Base-by-base conservation (phyloP, 495 filamentous ascomycete species). In the Penicillium argentinense region DNA sequence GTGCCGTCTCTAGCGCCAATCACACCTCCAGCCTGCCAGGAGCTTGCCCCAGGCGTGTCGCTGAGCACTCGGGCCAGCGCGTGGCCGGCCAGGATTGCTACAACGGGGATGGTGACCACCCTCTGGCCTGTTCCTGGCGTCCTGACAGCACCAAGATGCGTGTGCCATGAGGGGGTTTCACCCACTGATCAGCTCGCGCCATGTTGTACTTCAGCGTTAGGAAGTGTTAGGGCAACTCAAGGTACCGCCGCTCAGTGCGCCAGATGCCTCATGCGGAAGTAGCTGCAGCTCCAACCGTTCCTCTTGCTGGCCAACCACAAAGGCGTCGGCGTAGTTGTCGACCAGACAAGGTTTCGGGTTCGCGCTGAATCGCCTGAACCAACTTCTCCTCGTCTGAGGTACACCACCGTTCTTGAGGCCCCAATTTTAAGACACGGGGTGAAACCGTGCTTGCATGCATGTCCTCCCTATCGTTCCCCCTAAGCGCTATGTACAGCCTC, bases 21-120 rank as follows among this genome's bases (percentile, higher is more conserved):
- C 33, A 36, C 7, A 36, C 4, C 33, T 18, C 17, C 12, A 11
- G 5, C 17, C 30, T 13, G n/a, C n/a, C 30, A 8, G 19, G 23
- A 51, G 51, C 47, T 41, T 55, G 51, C 43, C 21, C 37, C 18
- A 19, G 42, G 40, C 53, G 49, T 43, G 42, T 53, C 43, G 45
- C 51, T 40, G 32, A 22, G 30, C 48, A 41, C 49, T 59, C 49
- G 53, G 56, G 36, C 56, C 59, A 62, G 25, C 49, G 45, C 49
- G 55, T 51, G 46, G 59, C 46, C 51, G 45, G 39, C 39, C 27
- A 43, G 14, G 38, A 13, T 42, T 59, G 24, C 59, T 56, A 16
- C 29, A 59, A 46, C 44, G 18, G 56, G 56, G 13, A 41, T 47
- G 53, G 57, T 43, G 46, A 11, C 33, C 32, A 28, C 25, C 21